These are phyloP conservation scores for Gomphus sp. DNA, from an alignment of 1,284 basidiomycete species.

Conservation along the genomic window DNA sequence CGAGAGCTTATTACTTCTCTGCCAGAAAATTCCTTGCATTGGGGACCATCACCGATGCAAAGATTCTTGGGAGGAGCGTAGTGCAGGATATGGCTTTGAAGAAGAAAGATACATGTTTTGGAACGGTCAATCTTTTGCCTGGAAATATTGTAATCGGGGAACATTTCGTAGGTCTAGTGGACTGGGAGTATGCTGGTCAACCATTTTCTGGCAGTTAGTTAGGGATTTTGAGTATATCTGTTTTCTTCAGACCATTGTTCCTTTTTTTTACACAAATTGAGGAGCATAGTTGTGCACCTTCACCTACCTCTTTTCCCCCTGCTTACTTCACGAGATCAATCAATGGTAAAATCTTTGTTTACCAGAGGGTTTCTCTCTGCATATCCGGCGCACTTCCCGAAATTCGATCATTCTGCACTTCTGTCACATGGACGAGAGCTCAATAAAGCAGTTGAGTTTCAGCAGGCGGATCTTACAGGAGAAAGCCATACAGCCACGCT, in stretches of 20 bases:
- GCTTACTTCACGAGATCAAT: neutral
- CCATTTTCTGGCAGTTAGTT: neutral
- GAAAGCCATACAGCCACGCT: neutral
- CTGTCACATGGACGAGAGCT: neutral
- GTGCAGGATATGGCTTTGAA: neutral
- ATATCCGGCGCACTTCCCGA: neutral
- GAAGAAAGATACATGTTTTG: neutral
- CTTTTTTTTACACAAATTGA: neutral
- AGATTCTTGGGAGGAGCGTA: neutral
- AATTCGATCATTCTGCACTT: neutral
- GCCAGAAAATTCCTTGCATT: neutral
- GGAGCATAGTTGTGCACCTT: neutral
- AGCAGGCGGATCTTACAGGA: neutral
- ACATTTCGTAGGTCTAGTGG: neutral
- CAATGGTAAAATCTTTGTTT: neutral
- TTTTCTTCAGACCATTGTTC: neutral
- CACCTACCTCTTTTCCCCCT: neutral
- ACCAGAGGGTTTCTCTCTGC: neutral
- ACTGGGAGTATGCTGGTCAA: neutral
- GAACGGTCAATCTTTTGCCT: neutral
- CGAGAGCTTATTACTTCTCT: neutral
- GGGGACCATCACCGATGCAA: neutral
- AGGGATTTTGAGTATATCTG: too few species aligned
- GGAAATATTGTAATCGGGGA: neutral
- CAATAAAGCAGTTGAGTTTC: neutral